Evolutionary conservation across 495 filamentous ascomycete genomes (phyloP), one percentile per base, ranked within the genome.

Genomic region (Aspergillus bridgeri): DNA sequence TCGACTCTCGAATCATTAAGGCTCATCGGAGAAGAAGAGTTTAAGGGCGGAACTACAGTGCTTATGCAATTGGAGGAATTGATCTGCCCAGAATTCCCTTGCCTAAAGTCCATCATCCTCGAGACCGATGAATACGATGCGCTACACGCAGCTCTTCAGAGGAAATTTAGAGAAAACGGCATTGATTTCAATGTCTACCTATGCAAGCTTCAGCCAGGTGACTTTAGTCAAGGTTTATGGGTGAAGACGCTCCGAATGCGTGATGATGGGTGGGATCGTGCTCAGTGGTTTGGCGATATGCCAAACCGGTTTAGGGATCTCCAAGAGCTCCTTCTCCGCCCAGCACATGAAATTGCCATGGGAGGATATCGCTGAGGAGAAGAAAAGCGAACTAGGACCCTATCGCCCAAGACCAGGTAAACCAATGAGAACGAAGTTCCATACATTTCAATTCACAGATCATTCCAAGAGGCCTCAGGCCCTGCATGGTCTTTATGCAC

Each of bases 401-500:
- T 22, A 22, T 22, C 11, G 18, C 44, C 4, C 25, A 7, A 11
- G 8, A 33, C 5, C 4, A 33, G 29, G 29, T 7, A 33, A 9
- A 33, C 44, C 44, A 19, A 20, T 1, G 19, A 19, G 17, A 22
- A 11, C 24, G 51, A 53, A 23, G 11, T 1, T 25, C 21, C 51
- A 45, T 13, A 25, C 38, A 7, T 2, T 53, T 11, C 25, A 3
- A 3, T 44, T 53, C 38, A 44, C 9, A 8, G 51, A 42, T 18
- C 20, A 53, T 21, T 8, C 8, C 38, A 18, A 21, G 2, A 23
- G 17, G 9, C 7, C 19, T 7, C n/a, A n/a, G n/a, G n/a, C 19
- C 38, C n/a, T 25, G 11, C 38, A 53, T 53, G 51, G 42, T 53
- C 3, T 53, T 53, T 45, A 9, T n/a, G 13, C 43, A 51, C 27